phyloP scores from a whole-genome alignment of 1,139 yeast species.

The Blastobotrys malaysiensis region DNA sequence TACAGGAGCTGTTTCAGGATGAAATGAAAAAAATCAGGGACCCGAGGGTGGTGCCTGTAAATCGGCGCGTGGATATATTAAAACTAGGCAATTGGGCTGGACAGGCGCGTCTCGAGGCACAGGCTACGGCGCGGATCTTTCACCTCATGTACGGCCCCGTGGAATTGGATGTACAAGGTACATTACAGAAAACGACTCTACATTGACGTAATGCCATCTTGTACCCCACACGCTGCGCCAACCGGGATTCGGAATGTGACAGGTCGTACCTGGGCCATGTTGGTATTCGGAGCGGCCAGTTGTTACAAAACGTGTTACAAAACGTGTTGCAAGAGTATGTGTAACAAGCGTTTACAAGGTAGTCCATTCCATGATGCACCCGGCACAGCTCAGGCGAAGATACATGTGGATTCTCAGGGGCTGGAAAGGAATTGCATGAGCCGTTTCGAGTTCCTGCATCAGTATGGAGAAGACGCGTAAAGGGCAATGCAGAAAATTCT shows the following conservation, averaged over 20 bases:
- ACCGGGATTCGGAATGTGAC: too few species aligned
- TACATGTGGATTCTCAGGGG: not conserved
- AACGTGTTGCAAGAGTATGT: not conserved
- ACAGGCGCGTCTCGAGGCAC: too few species aligned
- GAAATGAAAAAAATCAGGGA: not conserved
- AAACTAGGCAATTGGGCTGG: not conserved
- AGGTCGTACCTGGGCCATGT: too few species aligned
- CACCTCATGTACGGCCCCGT: not conserved
- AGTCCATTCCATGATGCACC: not conserved
- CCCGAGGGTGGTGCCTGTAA: not conserved
- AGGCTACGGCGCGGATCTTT: not conserved
- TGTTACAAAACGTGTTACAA: not conserved
- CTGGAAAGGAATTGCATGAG: not conserved
- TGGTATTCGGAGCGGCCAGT: too few species aligned
- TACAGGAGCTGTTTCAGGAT: too few species aligned
- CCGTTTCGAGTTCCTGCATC: not conserved
- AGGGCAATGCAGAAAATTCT: not conserved
- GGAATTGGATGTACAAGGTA: not conserved
- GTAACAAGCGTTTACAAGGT: too few species aligned
- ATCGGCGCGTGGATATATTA: not conserved
- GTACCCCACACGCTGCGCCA: not conserved
- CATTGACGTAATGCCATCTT: not conserved
- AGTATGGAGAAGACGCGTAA: not conserved
- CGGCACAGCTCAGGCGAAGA: not conserved
- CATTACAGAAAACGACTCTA: not conserved